Conservation (phyloP, 176 grass and related monocot genomes). For the Cenchrus purpureus region DNA sequence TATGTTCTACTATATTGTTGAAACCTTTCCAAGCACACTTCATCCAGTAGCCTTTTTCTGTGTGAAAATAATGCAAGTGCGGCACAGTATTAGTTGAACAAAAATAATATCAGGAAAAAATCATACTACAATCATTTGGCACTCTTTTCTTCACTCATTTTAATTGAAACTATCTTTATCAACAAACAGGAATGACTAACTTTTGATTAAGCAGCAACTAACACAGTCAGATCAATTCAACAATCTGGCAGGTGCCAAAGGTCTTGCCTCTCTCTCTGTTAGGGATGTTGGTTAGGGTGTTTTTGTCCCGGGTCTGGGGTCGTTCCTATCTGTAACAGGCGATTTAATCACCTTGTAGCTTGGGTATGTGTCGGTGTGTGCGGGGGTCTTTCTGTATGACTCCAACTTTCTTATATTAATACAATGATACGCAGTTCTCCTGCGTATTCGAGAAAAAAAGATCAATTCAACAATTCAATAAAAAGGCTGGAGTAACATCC, state of each 20-base stretch:
- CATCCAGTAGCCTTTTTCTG: constrained; percentile 84
- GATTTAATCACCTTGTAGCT: no score
- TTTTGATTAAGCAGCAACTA: background rate
- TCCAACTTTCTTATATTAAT: no score
- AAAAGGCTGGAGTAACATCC: background rate
- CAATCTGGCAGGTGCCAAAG: background rate
- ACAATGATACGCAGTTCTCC: no score
- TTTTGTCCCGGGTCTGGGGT: no score
- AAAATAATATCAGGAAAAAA: background rate
- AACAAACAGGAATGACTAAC: background rate
- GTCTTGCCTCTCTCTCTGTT: no score
- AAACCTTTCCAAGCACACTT: constrained; percentile 87
- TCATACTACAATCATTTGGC: background rate
- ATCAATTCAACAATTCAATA: background rate
- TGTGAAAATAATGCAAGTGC: constrained; percentile 25
- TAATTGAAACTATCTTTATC: background rate
- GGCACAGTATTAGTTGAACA: background rate
- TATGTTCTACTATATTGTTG: constrained; percentile 87
- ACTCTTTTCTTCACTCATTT: background rate
- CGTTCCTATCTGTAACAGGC: no score
- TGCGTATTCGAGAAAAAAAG: no score
- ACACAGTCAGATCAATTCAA: background rate
- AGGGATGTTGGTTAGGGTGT: no score
- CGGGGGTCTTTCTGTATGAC: no score
- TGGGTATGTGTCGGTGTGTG: no score